phyloP scores from a whole-genome alignment of 1,284 basidiomycete genomes.

The Cystobasidiaceae sp. region DNA sequence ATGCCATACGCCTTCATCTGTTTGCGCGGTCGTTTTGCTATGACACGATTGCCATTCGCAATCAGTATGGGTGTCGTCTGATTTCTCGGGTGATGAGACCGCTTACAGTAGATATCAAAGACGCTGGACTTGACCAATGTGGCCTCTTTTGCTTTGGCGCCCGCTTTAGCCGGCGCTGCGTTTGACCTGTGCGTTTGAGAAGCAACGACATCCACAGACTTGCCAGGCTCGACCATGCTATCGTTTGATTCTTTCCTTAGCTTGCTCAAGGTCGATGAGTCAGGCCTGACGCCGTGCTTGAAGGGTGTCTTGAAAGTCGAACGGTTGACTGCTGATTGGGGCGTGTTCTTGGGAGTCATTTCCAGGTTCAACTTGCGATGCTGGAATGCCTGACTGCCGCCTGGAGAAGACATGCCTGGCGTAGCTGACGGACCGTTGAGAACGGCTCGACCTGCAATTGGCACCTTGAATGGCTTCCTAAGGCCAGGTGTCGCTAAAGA shows the following conservation, averaged over 20 bases:
- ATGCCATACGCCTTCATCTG: not conserved
- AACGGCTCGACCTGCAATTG: not conserved
- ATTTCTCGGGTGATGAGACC: not conserved
- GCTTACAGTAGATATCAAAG: constrained; percentile 23
- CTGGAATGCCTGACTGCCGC: not conserved
- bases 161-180: not conserved
- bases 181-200: not conserved
- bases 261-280: not conserved
- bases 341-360: constrained; percentile 37
- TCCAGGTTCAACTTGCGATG: constrained; percentile 33
- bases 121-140: constrained; percentile 18
- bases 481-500: not conserved
- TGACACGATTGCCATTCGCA: not conserved
- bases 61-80: not conserved
- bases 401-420: not conserved
- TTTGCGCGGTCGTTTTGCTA: no score
- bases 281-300: constrained; percentile 37
- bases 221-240: constrained; percentile 1
- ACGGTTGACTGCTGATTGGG: constrained; percentile 24
- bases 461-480: constrained; percentile 10
- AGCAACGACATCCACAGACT: not conserved
- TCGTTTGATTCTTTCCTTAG: not conserved
- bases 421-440: not conserved
- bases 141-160: not conserved
- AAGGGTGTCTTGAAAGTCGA: constrained; percentile 40